Conservation (phyloP, 2,329 filamentous ascomycete genomes). For the Apiospora arundinis region DNA sequence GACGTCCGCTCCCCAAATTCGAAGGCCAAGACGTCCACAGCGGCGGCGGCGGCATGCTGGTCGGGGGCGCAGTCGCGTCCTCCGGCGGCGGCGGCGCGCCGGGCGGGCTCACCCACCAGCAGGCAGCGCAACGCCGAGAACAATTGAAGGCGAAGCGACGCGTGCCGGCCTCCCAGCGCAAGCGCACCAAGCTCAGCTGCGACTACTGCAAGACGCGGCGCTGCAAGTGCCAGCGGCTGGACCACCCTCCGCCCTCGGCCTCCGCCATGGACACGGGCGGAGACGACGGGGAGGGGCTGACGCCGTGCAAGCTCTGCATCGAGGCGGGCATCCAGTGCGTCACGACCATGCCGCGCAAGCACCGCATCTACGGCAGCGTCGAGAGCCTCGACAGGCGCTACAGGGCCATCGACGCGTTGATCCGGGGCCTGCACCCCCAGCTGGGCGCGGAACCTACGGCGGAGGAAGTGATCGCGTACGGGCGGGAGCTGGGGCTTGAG, state of each 20-base stretch:
- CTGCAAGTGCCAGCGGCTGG: conserved; percentile 42
- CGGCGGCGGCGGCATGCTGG: background rate
- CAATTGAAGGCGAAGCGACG: conserved; percentile 38
- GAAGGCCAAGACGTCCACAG: conserved; percentile 7
- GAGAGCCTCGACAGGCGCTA: conserved; percentile 51
- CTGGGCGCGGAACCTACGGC: conserved; percentile 44
- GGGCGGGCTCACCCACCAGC: conserved; percentile 6
- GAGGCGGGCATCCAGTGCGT: conserved; percentile 47
- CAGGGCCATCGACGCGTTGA: conserved; percentile 48
- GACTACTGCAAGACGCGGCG: conserved; percentile 45
- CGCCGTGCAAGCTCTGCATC: conserved; percentile 46
- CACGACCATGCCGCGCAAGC: conserved; percentile 50
- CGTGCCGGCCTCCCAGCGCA: conserved; percentile 43
- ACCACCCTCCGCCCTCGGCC: background rate
- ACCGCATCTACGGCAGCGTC: conserved; percentile 51
- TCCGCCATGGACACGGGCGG: conserved; percentile 19
- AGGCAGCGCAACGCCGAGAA: conserved; percentile 31
- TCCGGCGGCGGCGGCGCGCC: background rate
- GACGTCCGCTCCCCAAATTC: conserved; percentile 19
- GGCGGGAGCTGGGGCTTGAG: conserved; percentile 42
- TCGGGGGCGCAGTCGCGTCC: too few relatives aligned
- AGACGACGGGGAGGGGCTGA: conserved; percentile 30
- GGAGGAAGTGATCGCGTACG: conserved; percentile 47
- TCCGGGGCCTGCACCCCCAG: conserved; percentile 48
- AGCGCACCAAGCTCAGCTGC: conserved; percentile 43